Percentiles rank a stretch among this genome's conserved stretches.
These are phyloP conservation scores for Zopfia rhizophila DNA, from an alignment of 2,329 filamentous ascomycete species.

Conservation along the genomic window DNA sequence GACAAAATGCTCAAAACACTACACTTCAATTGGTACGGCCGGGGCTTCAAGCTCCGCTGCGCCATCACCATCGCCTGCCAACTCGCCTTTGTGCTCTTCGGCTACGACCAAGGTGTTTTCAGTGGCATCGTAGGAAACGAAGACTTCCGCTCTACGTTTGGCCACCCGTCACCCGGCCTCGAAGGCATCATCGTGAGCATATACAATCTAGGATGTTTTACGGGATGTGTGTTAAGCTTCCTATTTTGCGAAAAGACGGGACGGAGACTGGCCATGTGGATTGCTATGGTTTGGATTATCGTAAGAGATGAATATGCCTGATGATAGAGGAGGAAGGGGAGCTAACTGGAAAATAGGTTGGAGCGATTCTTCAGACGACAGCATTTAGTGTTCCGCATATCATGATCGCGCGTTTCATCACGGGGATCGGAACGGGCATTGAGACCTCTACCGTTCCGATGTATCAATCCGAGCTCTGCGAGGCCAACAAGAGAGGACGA, in stretches of 20 bases:
- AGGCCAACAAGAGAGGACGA: conserved; percentile 66
- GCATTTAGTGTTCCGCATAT: conserved; percentile 54
- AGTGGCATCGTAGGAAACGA: conserved; percentile 55
- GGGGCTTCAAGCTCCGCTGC: conserved; percentile 37
- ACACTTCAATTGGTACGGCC: conserved; percentile 38
- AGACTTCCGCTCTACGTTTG: conserved; percentile 53
- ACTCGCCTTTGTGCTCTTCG: conserved; percentile 44
- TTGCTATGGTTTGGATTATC: conserved; percentile 56
- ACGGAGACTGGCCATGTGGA: conserved; percentile 52
- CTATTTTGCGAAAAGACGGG: conserved; percentile 51
- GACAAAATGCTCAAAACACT: conserved; percentile 37
- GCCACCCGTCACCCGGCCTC: conserved; percentile 49
- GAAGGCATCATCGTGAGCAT: conserved; percentile 57
- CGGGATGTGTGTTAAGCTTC: conserved; percentile 52
- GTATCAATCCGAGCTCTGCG: conserved; percentile 63
- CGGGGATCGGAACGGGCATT: conserved; percentile 65
- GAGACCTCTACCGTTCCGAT: conserved; percentile 65
- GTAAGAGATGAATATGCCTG: conserved; percentile 16
- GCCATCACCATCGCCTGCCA: conserved; percentile 44
- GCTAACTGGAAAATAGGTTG: conserved; percentile 33
- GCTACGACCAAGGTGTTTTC: conserved; percentile 52
- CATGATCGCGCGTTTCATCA: conserved; percentile 62
- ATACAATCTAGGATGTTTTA: conserved; percentile 53
- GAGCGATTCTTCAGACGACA: conserved; percentile 50
- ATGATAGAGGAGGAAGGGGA: conserved; percentile 4